phyloP scores from a whole-genome alignment of 2,329 filamentous ascomycete species.

The Venturiaceae sp. region DNA sequence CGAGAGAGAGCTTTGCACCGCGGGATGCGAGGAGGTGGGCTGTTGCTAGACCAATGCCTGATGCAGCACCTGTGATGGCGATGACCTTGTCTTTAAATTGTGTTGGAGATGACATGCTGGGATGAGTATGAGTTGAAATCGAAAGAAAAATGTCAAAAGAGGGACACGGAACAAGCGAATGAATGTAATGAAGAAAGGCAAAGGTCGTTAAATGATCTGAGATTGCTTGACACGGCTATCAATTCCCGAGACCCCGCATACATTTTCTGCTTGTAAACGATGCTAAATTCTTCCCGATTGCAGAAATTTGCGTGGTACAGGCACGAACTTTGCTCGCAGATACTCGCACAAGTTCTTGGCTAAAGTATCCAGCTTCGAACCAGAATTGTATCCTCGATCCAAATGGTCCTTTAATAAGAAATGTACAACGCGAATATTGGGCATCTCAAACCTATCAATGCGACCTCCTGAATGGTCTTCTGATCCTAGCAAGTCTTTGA shows the following conservation, averaged over 20 bases:
- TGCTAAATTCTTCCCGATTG: slow-evolving; percentile 2
- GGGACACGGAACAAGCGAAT: too few relatives aligned
- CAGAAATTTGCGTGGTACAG: slow-evolving; percentile 4
- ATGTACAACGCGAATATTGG: neutral
- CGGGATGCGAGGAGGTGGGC: slow-evolving; percentile 4
- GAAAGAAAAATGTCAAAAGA: neutral
- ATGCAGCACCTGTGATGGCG: slow-evolving; percentile 6
- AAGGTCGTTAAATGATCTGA: too few relatives aligned
- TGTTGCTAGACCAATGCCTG: slow-evolving; percentile 7
- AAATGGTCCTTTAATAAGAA: slow-evolving; percentile 8
- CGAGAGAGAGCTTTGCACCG: slow-evolving; percentile 2
- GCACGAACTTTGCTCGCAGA: slow-evolving; percentile 1
- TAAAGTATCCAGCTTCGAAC: slow-evolving; percentile 3
- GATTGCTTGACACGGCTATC: too few relatives aligned
- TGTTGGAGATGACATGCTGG: neutral
- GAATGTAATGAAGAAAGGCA: too few relatives aligned
- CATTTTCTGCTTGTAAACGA: too few relatives aligned
- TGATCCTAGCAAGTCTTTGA: slow-evolving; percentile 15
- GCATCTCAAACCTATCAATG: slow-evolving; percentile 13
- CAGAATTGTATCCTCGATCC: slow-evolving; percentile 7
- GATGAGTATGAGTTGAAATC: neutral
- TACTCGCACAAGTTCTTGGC: slow-evolving; percentile 7
- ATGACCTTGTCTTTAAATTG: slow-evolving; percentile 4
- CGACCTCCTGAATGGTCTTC: slow-evolving; percentile 11
- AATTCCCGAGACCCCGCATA: neutral